Conservation (phyloP, 2,329 filamentous ascomycete species). For the Alternaria gaisen region DNA sequence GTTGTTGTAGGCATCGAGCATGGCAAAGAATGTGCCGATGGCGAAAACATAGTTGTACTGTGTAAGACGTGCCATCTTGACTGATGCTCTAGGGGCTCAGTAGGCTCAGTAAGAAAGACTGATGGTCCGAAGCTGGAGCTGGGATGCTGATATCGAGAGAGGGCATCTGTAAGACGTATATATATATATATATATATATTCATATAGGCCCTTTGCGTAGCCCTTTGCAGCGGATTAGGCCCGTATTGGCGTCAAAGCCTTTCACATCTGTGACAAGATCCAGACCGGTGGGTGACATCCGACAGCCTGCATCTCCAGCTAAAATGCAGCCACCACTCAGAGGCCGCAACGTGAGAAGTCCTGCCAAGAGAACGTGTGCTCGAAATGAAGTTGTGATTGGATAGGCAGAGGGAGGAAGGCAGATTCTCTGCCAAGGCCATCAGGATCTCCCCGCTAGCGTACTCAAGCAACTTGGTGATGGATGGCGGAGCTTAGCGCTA, state of each 20-base stretch:
- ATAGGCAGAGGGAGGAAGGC: not conserved
- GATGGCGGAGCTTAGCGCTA: conserved; percentile 5
- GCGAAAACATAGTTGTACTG: conserved; percentile 75
- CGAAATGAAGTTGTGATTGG: conserved; percentile 23
- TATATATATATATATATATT: conserved; percentile 32
- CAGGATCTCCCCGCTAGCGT: not conserved
- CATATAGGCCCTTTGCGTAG: conserved; percentile 23
- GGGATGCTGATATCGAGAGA: conserved; percentile 18
- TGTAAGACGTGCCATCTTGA: conserved; percentile 34
- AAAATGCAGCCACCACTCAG: conserved; percentile 21
- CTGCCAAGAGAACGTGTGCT: conserved; percentile 26
- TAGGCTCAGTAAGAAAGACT: conserved; percentile 22
- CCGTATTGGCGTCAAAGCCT: conserved; percentile 16
- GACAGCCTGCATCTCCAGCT: conserved; percentile 14
- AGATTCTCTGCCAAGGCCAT: not conserved
- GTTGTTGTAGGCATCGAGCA: conserved; percentile 81
- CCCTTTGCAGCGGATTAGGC: conserved; percentile 20
- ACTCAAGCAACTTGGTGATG: conserved; percentile 1
- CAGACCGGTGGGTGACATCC: conserved; percentile 12
- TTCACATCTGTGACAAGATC: not conserved
- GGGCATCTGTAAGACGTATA: conserved; percentile 23
- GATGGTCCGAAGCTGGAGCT: conserved; percentile 28
- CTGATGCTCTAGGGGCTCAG: conserved; percentile 22
- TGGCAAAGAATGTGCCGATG: conserved; percentile 78
- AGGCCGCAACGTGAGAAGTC: conserved; percentile 14